phyloP scores from a whole-genome alignment of 2,329 filamentous ascomycete genomes.

The Aspergillus niger region DNA sequence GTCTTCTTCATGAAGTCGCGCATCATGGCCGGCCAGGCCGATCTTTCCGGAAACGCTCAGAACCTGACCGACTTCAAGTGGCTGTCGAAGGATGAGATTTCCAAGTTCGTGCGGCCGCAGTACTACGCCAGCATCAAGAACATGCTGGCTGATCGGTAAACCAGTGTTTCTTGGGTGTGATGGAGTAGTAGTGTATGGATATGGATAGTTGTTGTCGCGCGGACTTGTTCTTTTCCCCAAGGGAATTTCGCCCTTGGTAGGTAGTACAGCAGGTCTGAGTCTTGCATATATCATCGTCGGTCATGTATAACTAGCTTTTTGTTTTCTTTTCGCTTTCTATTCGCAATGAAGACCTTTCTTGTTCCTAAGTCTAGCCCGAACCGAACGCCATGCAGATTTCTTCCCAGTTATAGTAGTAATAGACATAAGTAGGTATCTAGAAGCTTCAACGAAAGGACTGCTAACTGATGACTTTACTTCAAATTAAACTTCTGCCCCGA shows the following conservation, averaged over 20 bases:
- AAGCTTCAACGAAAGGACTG: neutral
- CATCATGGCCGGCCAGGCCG: conserved; percentile 95
- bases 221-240: neutral
- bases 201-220: neutral
- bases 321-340: conserved; percentile 22
- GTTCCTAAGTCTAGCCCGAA: neutral
- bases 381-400: conserved; percentile 17
- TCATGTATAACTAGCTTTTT: conserved; percentile 43
- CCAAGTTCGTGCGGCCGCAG: conserved; percentile 62
- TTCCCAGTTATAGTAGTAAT: neutral
- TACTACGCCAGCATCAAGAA: conserved; percentile 78
- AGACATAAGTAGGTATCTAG: neutral
- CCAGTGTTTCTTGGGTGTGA: neutral
- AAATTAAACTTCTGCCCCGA: conserved; percentile 64
- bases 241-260: neutral
- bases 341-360: conserved; percentile 2
- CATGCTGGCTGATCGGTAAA: conserved; percentile 77
- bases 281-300: conserved; percentile 42
- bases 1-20: conserved; percentile 94
- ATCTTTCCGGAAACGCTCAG: conserved; percentile 70
- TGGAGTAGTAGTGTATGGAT: conserved; percentile 1
- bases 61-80: conserved; percentile 85
- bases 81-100: conserved; percentile 86
- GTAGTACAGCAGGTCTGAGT: conserved; percentile 16
- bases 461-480: conserved; percentile 48